Evolutionary conservation across 495 filamentous ascomycete species (phyloP).

Genomic region (Trichoderma orchidacearum): DNA sequence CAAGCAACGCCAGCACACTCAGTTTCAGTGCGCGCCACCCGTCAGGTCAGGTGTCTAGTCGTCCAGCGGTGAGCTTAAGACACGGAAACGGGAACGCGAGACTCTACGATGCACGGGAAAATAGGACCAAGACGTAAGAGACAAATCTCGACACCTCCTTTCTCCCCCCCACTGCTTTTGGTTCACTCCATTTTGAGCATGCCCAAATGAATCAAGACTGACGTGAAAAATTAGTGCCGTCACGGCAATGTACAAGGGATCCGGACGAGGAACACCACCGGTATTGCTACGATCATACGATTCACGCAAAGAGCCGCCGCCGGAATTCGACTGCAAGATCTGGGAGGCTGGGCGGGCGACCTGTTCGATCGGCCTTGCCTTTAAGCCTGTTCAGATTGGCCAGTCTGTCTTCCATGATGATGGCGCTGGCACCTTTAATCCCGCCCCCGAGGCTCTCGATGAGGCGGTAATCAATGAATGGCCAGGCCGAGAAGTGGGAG

Average conservation of each 20-base stretch:
- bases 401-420: constrained; percentile 92
- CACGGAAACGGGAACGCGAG: constrained; percentile 48
- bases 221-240: too few relatives aligned
- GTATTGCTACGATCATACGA: constrained; percentile 84
- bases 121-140: constrained; percentile 84
- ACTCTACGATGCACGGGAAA: constrained; percentile 70
- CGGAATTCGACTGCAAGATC: constrained; percentile 81
- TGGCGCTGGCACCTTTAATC: constrained; percentile 84
- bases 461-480: constrained; percentile 88
- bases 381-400: constrained; percentile 90
- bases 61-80: constrained; percentile 32
- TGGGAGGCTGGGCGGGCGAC: constrained; percentile 98
- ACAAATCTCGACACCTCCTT: not conserved
- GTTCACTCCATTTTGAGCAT: not conserved
- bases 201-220: too few relatives aligned
- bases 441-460: constrained; percentile 69
- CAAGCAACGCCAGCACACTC: constrained; percentile 48
- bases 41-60: constrained; percentile 13
- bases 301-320: constrained; percentile 76
- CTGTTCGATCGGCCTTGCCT: constrained; percentile 77
- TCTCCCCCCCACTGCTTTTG: not conserved
- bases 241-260: constrained; percentile 82
- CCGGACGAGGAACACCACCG: constrained; percentile 45
- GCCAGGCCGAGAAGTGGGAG: constrained; percentile 80
- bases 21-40: constrained; percentile 43